These are phyloP conservation scores for Pisolithus marmoratus DNA, from an alignment of 768 basidiomycete species.

Conservation along the genomic window DNA sequence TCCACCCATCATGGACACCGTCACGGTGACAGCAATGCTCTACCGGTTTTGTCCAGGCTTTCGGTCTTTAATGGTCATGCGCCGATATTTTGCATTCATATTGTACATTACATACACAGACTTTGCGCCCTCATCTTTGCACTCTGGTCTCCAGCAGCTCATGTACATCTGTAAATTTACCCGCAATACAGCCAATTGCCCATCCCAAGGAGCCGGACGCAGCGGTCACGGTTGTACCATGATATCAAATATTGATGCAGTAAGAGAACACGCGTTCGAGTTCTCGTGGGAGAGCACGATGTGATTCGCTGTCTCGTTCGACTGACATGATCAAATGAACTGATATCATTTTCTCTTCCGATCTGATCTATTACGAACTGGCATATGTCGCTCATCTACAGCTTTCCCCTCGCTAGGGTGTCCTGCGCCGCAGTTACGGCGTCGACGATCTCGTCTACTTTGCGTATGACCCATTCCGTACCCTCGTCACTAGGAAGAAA, in stretches of 20 bases:
- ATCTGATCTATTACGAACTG: slow-evolving; percentile 11
- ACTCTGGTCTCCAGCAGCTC: slow-evolving; percentile 19
- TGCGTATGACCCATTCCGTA: slow-evolving; percentile 82
- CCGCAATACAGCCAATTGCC: slow-evolving; percentile 20
- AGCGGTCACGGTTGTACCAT: slow-evolving; percentile 12
- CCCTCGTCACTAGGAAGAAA: slow-evolving; percentile 86
- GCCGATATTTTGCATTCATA: slow-evolving; percentile 20
- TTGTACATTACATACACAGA: slow-evolving; percentile 27
- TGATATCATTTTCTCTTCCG: slow-evolving; percentile 23
- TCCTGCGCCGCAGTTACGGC: slow-evolving; percentile 48
- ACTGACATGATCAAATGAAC: slow-evolving; percentile 22
- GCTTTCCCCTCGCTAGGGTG: slow-evolving; percentile 48
- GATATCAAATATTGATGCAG: slow-evolving; percentile 11
- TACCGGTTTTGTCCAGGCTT: slow-evolving; percentile 68
- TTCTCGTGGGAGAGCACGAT: slow-evolving; percentile 31
- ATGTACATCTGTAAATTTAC: slow-evolving; percentile 27
- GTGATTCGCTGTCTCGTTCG: slow-evolving; percentile 11
- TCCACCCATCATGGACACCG: slow-evolving; percentile 86
- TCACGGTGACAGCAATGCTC: slow-evolving; percentile 80
- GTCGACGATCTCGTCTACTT: slow-evolving; percentile 75
- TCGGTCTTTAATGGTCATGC: slow-evolving; percentile 35
- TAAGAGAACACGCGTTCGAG: slow-evolving; percentile 24
- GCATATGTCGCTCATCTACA: slow-evolving; percentile 35
- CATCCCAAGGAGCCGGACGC: slow-evolving; percentile 17
- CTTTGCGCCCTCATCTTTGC: slow-evolving; percentile 19